A percentile compares a stretch with the other conserved stretches of the same genome.
Conservation (phyloP, 2,329 filamentous ascomycete genomes). For the Cadophora sp. region DNA sequence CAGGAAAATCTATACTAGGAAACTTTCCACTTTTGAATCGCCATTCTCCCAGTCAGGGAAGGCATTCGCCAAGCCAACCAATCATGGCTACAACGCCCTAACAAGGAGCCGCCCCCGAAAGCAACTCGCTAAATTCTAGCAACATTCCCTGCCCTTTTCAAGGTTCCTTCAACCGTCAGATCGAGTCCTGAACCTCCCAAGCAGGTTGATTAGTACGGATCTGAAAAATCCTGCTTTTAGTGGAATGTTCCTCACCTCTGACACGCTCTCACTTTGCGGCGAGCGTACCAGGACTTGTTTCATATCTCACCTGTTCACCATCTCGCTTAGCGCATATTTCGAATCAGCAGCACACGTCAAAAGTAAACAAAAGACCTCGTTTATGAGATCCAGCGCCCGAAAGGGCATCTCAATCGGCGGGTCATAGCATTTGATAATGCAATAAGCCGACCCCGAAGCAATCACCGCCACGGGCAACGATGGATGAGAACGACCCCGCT, state of each 20-base stretch:
- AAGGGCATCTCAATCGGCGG: neutral
- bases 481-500: constrained; percentile 7
- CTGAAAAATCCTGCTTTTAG: no score
- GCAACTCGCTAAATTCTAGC: neutral
- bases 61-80: neutral
- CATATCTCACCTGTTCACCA: no score
- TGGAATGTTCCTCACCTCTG: no score
- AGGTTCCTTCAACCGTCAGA: neutral
- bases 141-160: neutral
- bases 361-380: neutral
- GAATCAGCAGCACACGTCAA: neutral
- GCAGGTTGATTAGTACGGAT: no score
- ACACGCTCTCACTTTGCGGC: no score
- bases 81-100: neutral
- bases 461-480: neutral
- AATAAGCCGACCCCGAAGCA: neutral
- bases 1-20: no score
- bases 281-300: no score
- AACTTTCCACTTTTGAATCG: no score
- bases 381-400: neutral
- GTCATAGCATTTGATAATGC: neutral
- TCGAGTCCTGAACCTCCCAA: no score
- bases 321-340: neutral
- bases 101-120: neutral
- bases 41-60: no score